Percentiles rank a stretch among this genome's conserved stretches.
These are phyloP conservation scores for Barbarea vulgaris DNA, from an alignment of 345 rosid genomes.

Conservation along the genomic window DNA sequence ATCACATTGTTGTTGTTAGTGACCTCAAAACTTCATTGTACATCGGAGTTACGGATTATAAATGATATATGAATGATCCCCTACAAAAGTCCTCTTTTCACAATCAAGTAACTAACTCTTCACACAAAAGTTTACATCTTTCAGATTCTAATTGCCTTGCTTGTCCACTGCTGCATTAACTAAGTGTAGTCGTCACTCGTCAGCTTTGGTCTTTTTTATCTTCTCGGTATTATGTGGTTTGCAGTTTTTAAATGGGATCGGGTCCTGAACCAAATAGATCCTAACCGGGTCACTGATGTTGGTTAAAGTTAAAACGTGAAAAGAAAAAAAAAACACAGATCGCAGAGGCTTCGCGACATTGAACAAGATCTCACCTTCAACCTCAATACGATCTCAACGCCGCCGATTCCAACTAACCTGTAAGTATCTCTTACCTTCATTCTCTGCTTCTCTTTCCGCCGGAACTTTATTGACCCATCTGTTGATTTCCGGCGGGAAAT, in stretches of 20 bases:
- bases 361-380: not conserved
- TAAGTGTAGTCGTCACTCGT: not conserved
- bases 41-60: not conserved
- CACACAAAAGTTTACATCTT: not conserved
- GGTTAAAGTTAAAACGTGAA: not conserved
- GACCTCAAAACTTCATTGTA: conserved; percentile 9
- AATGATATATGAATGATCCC: not conserved
- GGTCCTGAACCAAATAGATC: conserved; percentile 2
- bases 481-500: not conserved
- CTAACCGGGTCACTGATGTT: not conserved
- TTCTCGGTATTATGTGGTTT: not conserved
- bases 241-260: conserved; percentile 24
- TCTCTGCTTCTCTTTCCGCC: not conserved
- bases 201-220: no score
- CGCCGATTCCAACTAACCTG: conserved; percentile 6
- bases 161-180: not conserved
- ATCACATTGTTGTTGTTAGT: conserved; percentile 28
- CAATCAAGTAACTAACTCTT: not conserved
- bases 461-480: not conserved
- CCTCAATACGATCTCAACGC: not conserved
- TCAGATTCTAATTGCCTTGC: no score
- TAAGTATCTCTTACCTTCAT: not conserved
- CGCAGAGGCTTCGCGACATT: not conserved
- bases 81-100: not conserved
- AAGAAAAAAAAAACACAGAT: not conserved